Percentiles rank a stretch among this genome's conserved stretches.
These are phyloP conservation scores for Pythium myriotylum DNA, from an alignment of 352 stramenopile species.

Conservation along the genomic window DNA sequence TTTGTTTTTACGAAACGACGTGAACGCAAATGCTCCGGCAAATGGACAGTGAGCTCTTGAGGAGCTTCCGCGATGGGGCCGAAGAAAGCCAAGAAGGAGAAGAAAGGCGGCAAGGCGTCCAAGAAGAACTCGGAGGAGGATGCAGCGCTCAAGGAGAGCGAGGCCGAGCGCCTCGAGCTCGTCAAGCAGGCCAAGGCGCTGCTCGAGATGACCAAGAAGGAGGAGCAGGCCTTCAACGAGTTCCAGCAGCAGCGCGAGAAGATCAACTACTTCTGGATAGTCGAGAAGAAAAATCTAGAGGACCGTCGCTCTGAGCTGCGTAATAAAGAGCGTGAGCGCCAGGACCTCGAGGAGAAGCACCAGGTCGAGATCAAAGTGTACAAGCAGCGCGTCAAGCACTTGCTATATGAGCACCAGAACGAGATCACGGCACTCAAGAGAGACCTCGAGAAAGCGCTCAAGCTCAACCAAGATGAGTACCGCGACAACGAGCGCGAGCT, in stretches of 20 bases:
- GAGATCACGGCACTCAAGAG: constrained; percentile 91
- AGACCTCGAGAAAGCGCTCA: constrained; percentile 88
- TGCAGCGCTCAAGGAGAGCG: constrained; percentile 58
- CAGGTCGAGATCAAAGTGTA: constrained; percentile 97
- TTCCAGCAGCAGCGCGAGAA: constrained; percentile 96
- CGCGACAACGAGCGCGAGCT: constrained; percentile 83
- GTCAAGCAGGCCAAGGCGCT: constrained; percentile 79
- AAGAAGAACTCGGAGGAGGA: constrained; percentile 63
- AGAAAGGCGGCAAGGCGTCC: constrained; percentile 47
- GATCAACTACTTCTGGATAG: constrained; percentile 98
- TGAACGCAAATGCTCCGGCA: background rate
- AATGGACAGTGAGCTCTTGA: no score
- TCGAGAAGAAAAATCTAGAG: constrained; percentile 96
- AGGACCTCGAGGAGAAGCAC: constrained; percentile 95
- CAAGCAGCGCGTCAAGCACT: constrained; percentile 96
- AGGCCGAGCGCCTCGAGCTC: constrained; percentile 70
- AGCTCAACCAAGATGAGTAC: constrained; percentile 92
- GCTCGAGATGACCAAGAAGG: constrained; percentile 81
- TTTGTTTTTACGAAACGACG: constrained; percentile 8
- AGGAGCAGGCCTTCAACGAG: constrained; percentile 94
- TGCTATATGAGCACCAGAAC: constrained; percentile 95
- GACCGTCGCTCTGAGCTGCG: constrained; percentile 91
- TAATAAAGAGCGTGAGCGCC: constrained; percentile 95
- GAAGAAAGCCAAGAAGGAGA: constrained; percentile 74
- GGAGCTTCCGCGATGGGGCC: constrained; percentile 59